phyloP scores from a whole-genome alignment of 1,139 yeast genomes.

The Diutina scorzettiae region DNA sequence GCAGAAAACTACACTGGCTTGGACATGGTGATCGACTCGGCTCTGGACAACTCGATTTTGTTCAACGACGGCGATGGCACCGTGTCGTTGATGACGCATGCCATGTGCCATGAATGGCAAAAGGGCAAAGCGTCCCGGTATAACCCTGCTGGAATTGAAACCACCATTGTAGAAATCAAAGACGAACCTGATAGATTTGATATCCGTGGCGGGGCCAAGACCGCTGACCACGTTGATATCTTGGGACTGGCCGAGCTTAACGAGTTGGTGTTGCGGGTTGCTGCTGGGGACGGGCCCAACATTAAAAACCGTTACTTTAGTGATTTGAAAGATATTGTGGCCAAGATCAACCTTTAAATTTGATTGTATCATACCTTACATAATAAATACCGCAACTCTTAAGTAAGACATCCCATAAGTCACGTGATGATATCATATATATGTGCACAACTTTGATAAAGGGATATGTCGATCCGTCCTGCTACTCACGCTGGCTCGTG shows the following conservation, averaged over 20 bases:
- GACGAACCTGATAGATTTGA: conserved; percentile 93
- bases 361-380: too few species aligned
- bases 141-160: conserved; percentile 68
- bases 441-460: too few species aligned
- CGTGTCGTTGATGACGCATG: conserved; percentile 72
- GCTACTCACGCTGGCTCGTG: conserved; percentile 89
- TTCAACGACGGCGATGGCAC: conserved; percentile 97
- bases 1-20: conserved; percentile 47
- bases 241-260: conserved; percentile 88
- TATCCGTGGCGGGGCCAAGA: conserved; percentile 92
- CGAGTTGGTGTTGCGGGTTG: conserved; percentile 71
- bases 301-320: conserved; percentile 54
- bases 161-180: conserved; percentile 77
- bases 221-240: conserved; percentile 96
- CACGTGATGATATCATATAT: too few species aligned
- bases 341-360: conserved; percentile 28
- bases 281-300: conserved; percentile 61
- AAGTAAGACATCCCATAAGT: too few species aligned
- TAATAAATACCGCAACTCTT: too few species aligned
- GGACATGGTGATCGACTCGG: conserved; percentile 57
- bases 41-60: conserved; percentile 46
- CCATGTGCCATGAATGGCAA: conserved; percentile 78
- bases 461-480: conserved; percentile 31
- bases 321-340: conserved; percentile 46
- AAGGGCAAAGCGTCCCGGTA: conserved; percentile 43